phyloP scores from a whole-genome alignment of 257 asterid genomes.

The Gentiana straminea region DNA sequence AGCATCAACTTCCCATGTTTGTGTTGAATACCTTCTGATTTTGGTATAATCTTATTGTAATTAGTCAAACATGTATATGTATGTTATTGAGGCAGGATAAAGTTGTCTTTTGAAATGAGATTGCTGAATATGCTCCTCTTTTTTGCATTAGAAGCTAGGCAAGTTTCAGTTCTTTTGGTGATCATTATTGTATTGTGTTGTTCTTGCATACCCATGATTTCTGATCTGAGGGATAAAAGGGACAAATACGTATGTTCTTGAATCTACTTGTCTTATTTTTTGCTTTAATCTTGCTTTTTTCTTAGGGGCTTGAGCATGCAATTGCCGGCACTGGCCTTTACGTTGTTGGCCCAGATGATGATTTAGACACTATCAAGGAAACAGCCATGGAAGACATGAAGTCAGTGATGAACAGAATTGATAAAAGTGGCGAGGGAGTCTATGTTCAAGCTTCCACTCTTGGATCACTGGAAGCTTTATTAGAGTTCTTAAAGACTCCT shows the following conservation, averaged over 20 bases:
- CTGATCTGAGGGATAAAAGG: not conserved
- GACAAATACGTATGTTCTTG: too few relatives aligned
- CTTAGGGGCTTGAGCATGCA: constrained; percentile 94
- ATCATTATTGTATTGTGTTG: not conserved
- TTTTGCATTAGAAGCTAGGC: too few relatives aligned
- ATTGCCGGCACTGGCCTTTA: constrained; percentile 92
- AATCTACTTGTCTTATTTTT: not conserved
- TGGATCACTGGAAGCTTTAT: constrained; percentile 88
- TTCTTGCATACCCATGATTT: not conserved
- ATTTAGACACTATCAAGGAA: constrained; percentile 65
- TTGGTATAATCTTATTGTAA: too few relatives aligned
- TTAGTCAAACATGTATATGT: too few relatives aligned
- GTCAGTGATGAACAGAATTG: constrained; percentile 89
- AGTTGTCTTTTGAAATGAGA: too few relatives aligned
- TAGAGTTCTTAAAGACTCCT: constrained; percentile 90
- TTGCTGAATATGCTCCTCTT: too few relatives aligned
- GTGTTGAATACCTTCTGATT: too few relatives aligned
- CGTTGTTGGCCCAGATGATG: constrained; percentile 83
- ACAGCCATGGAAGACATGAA: constrained; percentile 92
- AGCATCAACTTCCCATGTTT: too few relatives aligned
- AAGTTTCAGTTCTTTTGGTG: too few relatives aligned
- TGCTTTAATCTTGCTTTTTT: constrained; percentile 8
- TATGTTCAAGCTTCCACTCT: constrained; percentile 98
- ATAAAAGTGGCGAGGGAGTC: constrained; percentile 89
- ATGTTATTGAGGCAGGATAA: too few relatives aligned